Conservation (phyloP, 306 rosid species). For the Castanospermum australe region DNA sequence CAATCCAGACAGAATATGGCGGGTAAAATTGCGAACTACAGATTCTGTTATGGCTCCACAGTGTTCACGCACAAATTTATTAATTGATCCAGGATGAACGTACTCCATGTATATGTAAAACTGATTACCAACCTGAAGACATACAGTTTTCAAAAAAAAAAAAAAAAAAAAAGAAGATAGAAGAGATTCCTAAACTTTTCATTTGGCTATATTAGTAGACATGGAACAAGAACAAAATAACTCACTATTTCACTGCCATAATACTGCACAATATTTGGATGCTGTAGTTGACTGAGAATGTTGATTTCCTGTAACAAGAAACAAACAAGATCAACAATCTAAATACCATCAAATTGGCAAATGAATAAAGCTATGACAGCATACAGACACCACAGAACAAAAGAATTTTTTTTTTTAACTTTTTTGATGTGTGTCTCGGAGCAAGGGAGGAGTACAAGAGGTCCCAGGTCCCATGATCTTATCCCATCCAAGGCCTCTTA, state of each 20-base stretch:
- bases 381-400: no score
- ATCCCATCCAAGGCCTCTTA: no score
- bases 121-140: slow-evolving; percentile 30
- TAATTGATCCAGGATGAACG: slow-evolving; percentile 57
- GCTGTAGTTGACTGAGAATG: slow-evolving; percentile 45
- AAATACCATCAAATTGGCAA: no score
- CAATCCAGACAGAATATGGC: slow-evolving; percentile 53
- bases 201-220: background rate
- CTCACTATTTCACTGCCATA: slow-evolving; percentile 57
- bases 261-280: slow-evolving; percentile 54
- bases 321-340: no score
- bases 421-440: no score
- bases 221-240: slow-evolving; percentile 1
- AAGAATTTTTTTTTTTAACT: no score
- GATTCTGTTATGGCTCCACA: slow-evolving; percentile 57
- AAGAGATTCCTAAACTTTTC: background rate
- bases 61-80: slow-evolving; percentile 49
- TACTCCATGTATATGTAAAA: slow-evolving; percentile 49
- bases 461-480: no score
- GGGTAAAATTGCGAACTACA: slow-evolving; percentile 54
- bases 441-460: no score
- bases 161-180: background rate
- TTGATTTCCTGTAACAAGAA: slow-evolving; percentile 50
- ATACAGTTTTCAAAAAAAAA: background rate
- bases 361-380: no score